Conservation (phyloP, 2,329 filamentous ascomycete genomes). For the Botrytis elliptica region DNA sequence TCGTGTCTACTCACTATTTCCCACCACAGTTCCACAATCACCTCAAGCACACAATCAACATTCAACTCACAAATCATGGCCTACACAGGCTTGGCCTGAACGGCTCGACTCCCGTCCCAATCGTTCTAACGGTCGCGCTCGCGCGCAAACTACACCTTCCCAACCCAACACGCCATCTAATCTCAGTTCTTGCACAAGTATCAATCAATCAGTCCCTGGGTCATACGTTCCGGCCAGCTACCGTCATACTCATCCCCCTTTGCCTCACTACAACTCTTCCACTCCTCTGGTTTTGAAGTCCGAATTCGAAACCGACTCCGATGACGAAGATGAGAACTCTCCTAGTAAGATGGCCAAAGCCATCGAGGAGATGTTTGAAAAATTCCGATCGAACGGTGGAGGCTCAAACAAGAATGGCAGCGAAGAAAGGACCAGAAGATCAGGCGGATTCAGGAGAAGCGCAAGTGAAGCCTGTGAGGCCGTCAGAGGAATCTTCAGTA, state of each 20-base stretch:
- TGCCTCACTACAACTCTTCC: not conserved
- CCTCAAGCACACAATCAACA: slow-evolving; percentile 7
- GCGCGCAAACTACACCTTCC: slow-evolving; percentile 13
- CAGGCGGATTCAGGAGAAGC: slow-evolving; percentile 15
- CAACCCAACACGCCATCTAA: slow-evolving; percentile 5
- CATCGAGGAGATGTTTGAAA: slow-evolving; percentile 21
- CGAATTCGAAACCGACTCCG: slow-evolving; percentile 17
- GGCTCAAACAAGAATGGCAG: not conserved
- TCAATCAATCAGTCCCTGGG: not conserved
- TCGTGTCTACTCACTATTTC: slow-evolving; percentile 15
- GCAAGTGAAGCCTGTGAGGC: slow-evolving; percentile 20
- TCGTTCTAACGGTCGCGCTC: slow-evolving; percentile 5
- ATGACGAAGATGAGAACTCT: slow-evolving; percentile 19
- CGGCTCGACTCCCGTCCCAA: slow-evolving; percentile 16
- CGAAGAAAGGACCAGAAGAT: slow-evolving; percentile 12
- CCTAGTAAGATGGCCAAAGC: slow-evolving; percentile 18
- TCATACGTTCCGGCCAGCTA: not conserved
- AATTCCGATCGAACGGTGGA: slow-evolving; percentile 8
- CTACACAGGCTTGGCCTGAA: slow-evolving; percentile 16
- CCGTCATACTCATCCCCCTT: not conserved
- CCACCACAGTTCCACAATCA: not conserved
- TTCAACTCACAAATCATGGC: slow-evolving; percentile 20
- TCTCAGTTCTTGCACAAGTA: not conserved
- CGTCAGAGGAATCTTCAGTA: slow-evolving; percentile 16
- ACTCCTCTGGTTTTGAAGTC: slow-evolving; percentile 16